A percentile compares a stretch with the other conserved stretches of the same genome.
phyloP scores from a whole-genome alignment of 75 land plant genomes.

The Gnetum montanum region DNA sequence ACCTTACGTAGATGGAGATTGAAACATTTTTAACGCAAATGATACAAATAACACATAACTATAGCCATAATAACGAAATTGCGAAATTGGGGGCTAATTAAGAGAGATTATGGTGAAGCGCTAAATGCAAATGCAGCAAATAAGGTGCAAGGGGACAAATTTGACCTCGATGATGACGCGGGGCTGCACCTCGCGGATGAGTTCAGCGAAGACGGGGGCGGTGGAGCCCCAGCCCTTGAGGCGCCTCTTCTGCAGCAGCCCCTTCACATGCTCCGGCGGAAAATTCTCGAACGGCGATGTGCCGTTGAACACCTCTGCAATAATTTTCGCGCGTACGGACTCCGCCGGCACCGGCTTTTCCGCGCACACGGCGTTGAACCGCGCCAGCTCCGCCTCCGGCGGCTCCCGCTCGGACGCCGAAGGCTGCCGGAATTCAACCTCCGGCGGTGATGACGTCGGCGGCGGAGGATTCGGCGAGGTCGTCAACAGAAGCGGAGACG shows the following conservation, averaged over 20 bases:
- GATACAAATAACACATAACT: too few relatives aligned
- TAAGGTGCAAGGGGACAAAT: too few relatives aligned
- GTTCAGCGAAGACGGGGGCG: conserved; percentile 54
- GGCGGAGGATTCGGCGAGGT: neutral
- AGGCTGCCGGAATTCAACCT: neutral
- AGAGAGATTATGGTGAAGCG: too few relatives aligned
- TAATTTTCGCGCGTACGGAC: conserved; percentile 19
- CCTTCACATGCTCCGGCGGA: conserved; percentile 38
- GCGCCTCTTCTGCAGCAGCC: conserved; percentile 19
- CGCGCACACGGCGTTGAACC: conserved; percentile 28
- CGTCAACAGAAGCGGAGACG: neutral
- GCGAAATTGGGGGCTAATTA: too few relatives aligned
- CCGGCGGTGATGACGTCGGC: neutral
- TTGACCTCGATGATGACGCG: conserved; percentile 57
- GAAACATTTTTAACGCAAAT: too few relatives aligned
- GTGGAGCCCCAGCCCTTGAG: conserved; percentile 86
- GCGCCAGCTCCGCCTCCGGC: conserved; percentile 17
- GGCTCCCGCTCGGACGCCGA: neutral
- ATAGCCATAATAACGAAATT: too few relatives aligned
- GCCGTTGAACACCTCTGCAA: conserved; percentile 46
- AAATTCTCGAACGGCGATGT: conserved; percentile 57
- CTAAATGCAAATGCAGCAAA: too few relatives aligned
- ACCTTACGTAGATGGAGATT: too few relatives aligned
- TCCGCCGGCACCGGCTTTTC: conserved; percentile 25
- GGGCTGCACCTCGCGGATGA: conserved; percentile 52